phyloP scores from a whole-genome alignment of 2,329 filamentous ascomycete genomes.

The Blastomyces parvus region DNA sequence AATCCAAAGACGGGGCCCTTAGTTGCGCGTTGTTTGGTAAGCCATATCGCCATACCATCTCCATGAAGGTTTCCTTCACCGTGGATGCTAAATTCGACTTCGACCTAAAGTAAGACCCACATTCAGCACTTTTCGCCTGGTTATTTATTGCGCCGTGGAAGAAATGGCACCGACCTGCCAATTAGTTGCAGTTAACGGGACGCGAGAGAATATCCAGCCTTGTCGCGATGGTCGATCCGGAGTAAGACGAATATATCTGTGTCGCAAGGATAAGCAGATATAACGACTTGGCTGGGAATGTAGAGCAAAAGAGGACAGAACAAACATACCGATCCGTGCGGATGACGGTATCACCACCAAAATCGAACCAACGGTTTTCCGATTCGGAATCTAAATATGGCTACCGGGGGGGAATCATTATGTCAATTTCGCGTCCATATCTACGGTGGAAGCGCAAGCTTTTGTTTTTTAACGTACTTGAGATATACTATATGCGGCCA shows the following conservation, averaged over 20 bases:
- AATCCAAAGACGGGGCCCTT: constrained; percentile 80
- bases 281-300: constrained; percentile 12
- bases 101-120: constrained; percentile 46
- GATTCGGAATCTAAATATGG: constrained; percentile 97
- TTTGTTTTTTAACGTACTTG: constrained; percentile 49
- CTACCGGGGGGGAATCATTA: constrained; percentile 40
- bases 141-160: neutral
- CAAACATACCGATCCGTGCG: constrained; percentile 49
- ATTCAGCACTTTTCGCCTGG: constrained; percentile 6
- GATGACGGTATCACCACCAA: constrained; percentile 88
- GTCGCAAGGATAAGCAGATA: constrained; percentile 15
- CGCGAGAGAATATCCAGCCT: constrained; percentile 88
- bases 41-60: constrained; percentile 95
- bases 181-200: constrained; percentile 93
- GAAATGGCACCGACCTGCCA: constrained; percentile 58
- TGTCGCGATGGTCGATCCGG: constrained; percentile 82
- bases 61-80: constrained; percentile 85
- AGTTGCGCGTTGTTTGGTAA: constrained; percentile 82
- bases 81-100: constrained; percentile 89
- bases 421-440: constrained; percentile 12
- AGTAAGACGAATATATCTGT: constrained; percentile 82
- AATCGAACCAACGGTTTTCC: constrained; percentile 98
- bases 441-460: constrained; percentile 8
- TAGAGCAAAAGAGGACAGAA: neutral
- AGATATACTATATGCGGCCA: constrained; percentile 76